A percentile compares a stretch with the other conserved stretches of the same genome.
phyloP scores from a whole-genome alignment of 805 yeast species.

The Candida easanensis region DNA sequence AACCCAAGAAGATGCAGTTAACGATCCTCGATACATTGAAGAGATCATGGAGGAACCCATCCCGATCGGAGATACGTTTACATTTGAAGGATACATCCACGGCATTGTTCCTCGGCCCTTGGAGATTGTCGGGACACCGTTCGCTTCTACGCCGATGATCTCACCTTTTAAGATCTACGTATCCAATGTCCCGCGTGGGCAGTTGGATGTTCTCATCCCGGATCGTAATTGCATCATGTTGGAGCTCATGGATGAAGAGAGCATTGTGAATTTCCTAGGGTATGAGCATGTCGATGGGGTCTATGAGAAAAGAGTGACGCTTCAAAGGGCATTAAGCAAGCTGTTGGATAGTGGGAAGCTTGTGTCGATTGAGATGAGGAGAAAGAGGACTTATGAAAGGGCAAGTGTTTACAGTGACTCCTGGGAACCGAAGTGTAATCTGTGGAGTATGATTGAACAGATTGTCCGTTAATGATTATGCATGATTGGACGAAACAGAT shows the following conservation, averaged over 20 bases:
- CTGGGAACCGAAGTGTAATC: neutral
- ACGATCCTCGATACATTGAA: neutral
- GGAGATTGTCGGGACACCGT: conserved; percentile 2
- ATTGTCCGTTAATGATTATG: no score
- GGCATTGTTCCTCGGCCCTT: conserved; percentile 2
- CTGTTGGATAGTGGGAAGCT: neutral
- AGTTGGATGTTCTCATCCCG: conserved; percentile 2
- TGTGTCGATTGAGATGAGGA: neutral
- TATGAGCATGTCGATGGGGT: neutral
- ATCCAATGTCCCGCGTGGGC: conserved; percentile 3
- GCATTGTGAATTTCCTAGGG: conserved; percentile 6
- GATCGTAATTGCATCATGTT: conserved; percentile 7
- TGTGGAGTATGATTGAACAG: neutral
- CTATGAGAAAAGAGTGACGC: neutral
- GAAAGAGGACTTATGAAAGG: neutral
- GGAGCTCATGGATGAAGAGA: conserved; percentile 1
- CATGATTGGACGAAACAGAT: no score
- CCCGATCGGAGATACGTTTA: no score
- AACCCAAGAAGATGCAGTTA: no score
- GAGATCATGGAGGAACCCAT: neutral
- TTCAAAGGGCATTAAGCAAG: neutral
- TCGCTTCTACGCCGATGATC: neutral
- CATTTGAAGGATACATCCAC: neutral
- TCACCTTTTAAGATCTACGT: conserved; percentile 6
- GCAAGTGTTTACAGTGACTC: neutral